Percentiles rank a stretch among this genome's conserved stretches.
phyloP scores from a whole-genome alignment of 2,329 filamentous ascomycete species.

The Botrytis tulipae region DNA sequence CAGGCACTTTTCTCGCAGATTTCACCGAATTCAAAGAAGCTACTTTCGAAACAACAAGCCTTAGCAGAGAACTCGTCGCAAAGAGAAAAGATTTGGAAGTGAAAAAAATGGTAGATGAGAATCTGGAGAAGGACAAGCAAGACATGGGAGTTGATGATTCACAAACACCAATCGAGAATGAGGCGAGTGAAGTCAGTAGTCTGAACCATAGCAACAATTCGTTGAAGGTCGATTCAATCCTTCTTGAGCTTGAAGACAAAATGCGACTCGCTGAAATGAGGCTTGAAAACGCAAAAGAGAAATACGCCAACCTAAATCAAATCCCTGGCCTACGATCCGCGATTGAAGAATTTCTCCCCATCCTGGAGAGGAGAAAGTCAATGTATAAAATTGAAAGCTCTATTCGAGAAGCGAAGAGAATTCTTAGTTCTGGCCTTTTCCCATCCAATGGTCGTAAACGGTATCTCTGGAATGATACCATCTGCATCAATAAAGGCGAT shows the following conservation, averaged over 20 bases:
- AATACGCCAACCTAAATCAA: conserved; percentile 2
- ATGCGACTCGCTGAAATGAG: conserved; percentile 9
- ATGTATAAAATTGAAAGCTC: conserved; percentile 36
- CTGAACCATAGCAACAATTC: background rate
- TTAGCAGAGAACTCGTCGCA: background rate
- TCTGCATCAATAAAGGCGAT: conserved; percentile 39
- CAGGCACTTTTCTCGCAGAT: conserved; percentile 16
- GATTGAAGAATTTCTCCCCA: conserved; percentile 18
- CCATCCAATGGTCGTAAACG: conserved; percentile 30
- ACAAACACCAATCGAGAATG: background rate
- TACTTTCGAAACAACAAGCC: background rate
- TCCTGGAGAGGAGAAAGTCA: conserved; percentile 32
- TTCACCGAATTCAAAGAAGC: conserved; percentile 18
- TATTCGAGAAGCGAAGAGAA: conserved; percentile 31
- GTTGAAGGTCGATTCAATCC: background rate
- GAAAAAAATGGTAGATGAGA: conserved; percentile 1
- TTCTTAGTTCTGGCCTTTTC: conserved; percentile 36
- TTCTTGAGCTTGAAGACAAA: background rate
- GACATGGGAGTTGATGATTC: conserved; percentile 8
- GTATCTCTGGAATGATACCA: conserved; percentile 40
- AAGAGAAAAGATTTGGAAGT: conserved; percentile 16
- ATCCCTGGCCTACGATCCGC: conserved; percentile 9
- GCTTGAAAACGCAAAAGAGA: conserved; percentile 9
- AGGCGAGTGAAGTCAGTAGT: background rate
- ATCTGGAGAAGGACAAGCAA: conserved; percentile 10